Base-by-base conservation (phyloP, 2,329 filamentous ascomycete genomes). In the Fusarium sp. region DNA sequence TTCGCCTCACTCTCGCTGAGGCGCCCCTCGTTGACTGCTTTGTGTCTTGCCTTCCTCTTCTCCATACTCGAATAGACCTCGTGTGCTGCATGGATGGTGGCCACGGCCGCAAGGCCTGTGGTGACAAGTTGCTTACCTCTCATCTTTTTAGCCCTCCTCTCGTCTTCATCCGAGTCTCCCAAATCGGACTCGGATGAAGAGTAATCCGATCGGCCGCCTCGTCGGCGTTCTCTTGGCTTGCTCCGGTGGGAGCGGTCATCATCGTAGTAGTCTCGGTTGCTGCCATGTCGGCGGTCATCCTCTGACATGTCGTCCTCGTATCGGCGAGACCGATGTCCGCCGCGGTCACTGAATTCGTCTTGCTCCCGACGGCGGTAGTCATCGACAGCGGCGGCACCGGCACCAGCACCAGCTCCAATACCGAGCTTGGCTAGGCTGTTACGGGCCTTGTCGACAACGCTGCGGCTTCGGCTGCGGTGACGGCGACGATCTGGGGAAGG, bases 351-450 rank as follows among this genome's bases (percentile, higher is more conserved):
- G 67, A 85, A 85, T 62, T 87, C 85, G 59, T 87, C 85, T 56
- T 84, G 83, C 54, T 85, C 82, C n/a, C 83, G 82, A 13, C 82
- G 79, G 34, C 78, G 80, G 42, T 83, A 78, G 38, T 86, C 82
- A 38, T 85, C 83, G 4, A 80, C 74, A 67, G 78, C 75, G 68
- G 76, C 74, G 50, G 76, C 82, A 2, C 83, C 85, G 7, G 85
- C 82, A 1, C 83, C 85, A 5, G 85, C 82, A 1, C 83, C 85
- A 6, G 86, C 88, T 61, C 89, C 89, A 37, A 92, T 82, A 57
- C 90, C 90, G 16, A 92, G 83, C 79, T 89, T 91, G 74, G 90
- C 89, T 40, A 92, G 83, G 63, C 89, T 86, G 69, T 89, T 89
- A 65, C 90, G 89, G 22, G 90, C 89, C 62, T 85, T 85, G 78